Percentiles rank a stretch among this genome's conserved stretches.
phyloP scores from a whole-genome alignment of 2,329 filamentous ascomycete genomes.

The Aspergillus aculeatus region DNA sequence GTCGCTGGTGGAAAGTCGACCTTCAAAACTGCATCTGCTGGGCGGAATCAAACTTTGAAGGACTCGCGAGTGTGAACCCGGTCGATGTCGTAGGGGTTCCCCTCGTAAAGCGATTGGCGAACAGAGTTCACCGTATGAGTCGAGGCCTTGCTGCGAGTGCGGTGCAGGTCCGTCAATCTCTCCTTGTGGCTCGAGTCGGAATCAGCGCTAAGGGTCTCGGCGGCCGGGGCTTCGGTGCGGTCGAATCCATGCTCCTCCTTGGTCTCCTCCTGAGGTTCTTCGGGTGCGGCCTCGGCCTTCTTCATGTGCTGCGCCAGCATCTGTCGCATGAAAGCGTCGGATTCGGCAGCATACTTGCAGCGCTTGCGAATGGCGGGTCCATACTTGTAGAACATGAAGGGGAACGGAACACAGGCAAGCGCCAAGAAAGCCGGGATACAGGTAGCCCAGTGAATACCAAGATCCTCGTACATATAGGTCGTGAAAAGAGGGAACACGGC shows the following conservation, averaged over 20 bases:
- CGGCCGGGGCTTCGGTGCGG: constrained; percentile 35
- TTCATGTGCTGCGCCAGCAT: constrained; percentile 28
- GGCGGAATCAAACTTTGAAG: constrained; percentile 24
- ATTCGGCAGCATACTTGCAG: constrained; percentile 42
- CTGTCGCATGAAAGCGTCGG: constrained; percentile 38
- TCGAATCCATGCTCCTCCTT: constrained; percentile 28
- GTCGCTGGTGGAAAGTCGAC: neutral
- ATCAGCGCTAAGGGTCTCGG: constrained; percentile 25
- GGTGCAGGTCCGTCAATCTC: constrained; percentile 20
- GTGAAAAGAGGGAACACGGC: constrained; percentile 52
- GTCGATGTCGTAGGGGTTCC: constrained; percentile 46
- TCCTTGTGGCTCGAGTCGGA: constrained; percentile 23
- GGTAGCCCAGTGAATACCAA: constrained; percentile 51
- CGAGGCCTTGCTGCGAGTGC: constrained; percentile 30
- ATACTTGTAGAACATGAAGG: constrained; percentile 47
- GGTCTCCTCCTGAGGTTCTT: constrained; percentile 18
- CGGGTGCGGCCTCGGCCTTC: constrained; percentile 10
- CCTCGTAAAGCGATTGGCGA: constrained; percentile 39
- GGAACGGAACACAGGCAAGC: constrained; percentile 45
- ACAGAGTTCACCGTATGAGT: constrained; percentile 24
- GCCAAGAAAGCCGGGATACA: constrained; percentile 49
- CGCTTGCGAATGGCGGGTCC: constrained; percentile 40
- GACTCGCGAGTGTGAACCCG: constrained; percentile 44
- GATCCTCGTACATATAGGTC: constrained; percentile 43
- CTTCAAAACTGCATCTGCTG: neutral